Conservation (phyloP, 2,329 filamentous ascomycete genomes). For the Juglanconis sp. region DNA sequence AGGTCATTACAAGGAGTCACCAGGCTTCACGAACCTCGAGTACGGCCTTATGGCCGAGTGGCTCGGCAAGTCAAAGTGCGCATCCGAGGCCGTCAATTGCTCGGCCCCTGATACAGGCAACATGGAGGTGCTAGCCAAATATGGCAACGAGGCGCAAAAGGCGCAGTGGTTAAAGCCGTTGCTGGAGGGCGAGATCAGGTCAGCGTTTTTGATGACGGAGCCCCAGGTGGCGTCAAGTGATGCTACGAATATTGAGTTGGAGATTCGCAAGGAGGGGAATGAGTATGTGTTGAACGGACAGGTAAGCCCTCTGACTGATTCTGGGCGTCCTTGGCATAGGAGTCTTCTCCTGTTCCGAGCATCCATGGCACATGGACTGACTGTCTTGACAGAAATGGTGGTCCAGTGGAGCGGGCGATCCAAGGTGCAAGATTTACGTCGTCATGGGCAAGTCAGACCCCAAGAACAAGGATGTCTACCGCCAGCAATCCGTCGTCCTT, state of each 20-base stretch:
- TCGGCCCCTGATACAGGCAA: conserved; percentile 90
- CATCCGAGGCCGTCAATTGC: conserved; percentile 86
- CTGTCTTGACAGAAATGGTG: conserved; percentile 81
- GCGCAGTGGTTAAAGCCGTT: conserved; percentile 76
- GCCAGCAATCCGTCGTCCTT: conserved; percentile 88
- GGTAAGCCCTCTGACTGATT: conserved; percentile 41
- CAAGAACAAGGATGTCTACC: conserved; percentile 72
- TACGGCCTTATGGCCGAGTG: conserved; percentile 98
- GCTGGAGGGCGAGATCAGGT: conserved; percentile 80
- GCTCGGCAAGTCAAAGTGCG: conserved; percentile 79
- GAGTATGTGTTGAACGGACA: conserved; percentile 88
- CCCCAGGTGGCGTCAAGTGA: conserved; percentile 84
- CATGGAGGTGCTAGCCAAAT: conserved; percentile 93
- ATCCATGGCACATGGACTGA: neutral
- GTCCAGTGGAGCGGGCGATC: conserved; percentile 93
- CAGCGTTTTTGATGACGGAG: conserved; percentile 93
- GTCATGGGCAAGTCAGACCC: conserved; percentile 93
- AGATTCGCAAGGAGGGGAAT: conserved; percentile 77
- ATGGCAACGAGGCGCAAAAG: conserved; percentile 84
- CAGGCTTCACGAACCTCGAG: conserved; percentile 91
- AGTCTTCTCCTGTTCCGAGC: neutral
- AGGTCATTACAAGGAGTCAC: conserved; percentile 92
- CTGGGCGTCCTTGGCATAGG: neutral
- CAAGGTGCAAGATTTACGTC: conserved; percentile 87
- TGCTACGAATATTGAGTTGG: conserved; percentile 87